Evolutionary conservation across 140 eudicot species (phyloP).

Genomic region (Oenanthe javanica): DNA sequence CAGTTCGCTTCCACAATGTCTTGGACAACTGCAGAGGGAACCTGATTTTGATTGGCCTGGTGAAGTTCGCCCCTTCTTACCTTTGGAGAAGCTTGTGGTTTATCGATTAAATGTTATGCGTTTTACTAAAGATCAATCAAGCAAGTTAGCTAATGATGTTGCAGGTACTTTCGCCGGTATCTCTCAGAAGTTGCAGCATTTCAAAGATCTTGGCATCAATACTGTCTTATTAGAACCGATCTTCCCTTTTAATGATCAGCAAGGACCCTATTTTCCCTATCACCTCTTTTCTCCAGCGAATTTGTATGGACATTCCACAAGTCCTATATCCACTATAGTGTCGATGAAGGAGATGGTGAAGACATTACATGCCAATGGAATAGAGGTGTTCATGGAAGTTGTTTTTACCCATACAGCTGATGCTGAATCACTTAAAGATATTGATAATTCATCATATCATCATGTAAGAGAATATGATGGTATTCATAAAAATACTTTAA

Average conservation of each 20-base stretch:
- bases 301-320: constrained; percentile 41
- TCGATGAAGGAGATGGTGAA: constrained; percentile 88
- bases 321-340: constrained; percentile 29
- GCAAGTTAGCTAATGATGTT: constrained; percentile 48
- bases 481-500: constrained; percentile 31
- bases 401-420: constrained; percentile 69
- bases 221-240: constrained; percentile 77
- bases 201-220: constrained; percentile 73
- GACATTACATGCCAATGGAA: constrained; percentile 62
- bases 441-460: constrained; percentile 55
- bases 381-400: constrained; percentile 87
- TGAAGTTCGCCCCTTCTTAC: constrained; percentile 55
- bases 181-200: constrained; percentile 62
- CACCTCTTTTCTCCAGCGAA: constrained; percentile 70
- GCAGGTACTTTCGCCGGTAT: constrained; percentile 71
- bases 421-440: constrained; percentile 30
- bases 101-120: constrained; percentile 70
- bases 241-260: constrained; percentile 49
- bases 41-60: constrained; percentile 82
- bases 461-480: constrained; percentile 16
- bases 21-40: constrained; percentile 45
- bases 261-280: constrained; percentile 74
- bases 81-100: constrained; percentile 71
- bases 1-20: constrained; percentile 16
- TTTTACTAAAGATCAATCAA: constrained; percentile 63